Percentiles rank a stretch among this genome's conserved stretches.
phyloP scores from a whole-genome alignment of 768 basidiomycete genomes.

The Tylopilus balloui region DNA sequence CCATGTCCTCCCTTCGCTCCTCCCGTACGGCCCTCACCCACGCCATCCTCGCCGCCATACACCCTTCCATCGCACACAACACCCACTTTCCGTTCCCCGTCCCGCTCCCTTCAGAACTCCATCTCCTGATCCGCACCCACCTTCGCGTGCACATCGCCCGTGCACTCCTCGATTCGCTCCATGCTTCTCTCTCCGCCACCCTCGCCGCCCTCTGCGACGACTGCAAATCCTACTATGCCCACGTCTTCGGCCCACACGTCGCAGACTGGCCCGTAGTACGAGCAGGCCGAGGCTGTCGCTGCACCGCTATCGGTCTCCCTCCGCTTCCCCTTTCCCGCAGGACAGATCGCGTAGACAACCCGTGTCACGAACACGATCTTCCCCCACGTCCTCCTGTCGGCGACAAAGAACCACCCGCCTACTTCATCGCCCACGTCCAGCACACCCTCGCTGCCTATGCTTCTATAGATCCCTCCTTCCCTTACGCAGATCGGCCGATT shows the following conservation, averaged over 20 bases:
- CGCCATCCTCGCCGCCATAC: conserved; percentile 46
- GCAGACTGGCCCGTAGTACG: conserved; percentile 53
- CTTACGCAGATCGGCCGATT: conserved; percentile 22
- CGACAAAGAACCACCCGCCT: conserved; percentile 30
- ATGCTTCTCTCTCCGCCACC: conserved; percentile 33
- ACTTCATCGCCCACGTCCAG: conserved; percentile 34
- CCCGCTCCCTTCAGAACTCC: conserved; percentile 47
- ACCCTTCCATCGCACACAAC: conserved; percentile 39
- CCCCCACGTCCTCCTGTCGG: conserved; percentile 31
- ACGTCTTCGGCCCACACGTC: conserved; percentile 49
- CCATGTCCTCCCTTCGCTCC: conserved; percentile 29
- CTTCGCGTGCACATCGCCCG: conserved; percentile 42
- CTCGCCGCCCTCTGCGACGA: conserved; percentile 41
- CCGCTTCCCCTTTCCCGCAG: conserved; percentile 7
- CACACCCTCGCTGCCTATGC: conserved; percentile 47
- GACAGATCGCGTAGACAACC: conserved; percentile 2
- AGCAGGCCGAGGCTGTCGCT: conserved; percentile 43
- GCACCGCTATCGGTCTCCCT: conserved; percentile 28
- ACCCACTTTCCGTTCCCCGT: conserved; percentile 19
- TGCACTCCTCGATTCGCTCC: conserved; percentile 40
- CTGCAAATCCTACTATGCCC: conserved; percentile 47
- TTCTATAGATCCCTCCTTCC: conserved; percentile 35
- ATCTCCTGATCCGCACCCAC: conserved; percentile 46
- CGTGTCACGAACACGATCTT: conserved; percentile 16
- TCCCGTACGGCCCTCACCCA: conserved; percentile 48